These are phyloP conservation scores for Rachicladosporium sp. DNA, from an alignment of 2,329 filamentous ascomycete species.

Conservation along the genomic window DNA sequence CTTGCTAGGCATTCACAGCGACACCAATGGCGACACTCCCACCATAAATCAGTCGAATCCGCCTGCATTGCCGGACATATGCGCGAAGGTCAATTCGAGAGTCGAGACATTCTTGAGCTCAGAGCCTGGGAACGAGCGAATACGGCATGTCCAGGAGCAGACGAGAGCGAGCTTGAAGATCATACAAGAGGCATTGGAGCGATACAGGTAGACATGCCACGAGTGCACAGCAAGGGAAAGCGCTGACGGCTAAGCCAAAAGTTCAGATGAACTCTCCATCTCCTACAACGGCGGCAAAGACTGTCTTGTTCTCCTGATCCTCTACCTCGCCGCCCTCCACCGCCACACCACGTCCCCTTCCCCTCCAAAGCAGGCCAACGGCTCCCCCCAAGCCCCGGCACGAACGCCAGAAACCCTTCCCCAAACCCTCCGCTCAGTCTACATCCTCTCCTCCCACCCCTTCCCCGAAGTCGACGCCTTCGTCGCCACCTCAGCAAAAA, in stretches of 20 bases:
- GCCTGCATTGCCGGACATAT: slow-evolving; percentile 17
- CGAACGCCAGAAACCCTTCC: slow-evolving; percentile 13
- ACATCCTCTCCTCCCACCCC: slow-evolving; percentile 74
- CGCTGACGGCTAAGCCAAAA: slow-evolving; percentile 25
- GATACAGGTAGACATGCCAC: slow-evolving; percentile 52
- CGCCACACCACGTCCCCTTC: slow-evolving; percentile 18
- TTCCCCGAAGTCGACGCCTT: slow-evolving; percentile 82
- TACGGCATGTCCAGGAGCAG: slow-evolving; percentile 60
- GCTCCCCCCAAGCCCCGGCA: slow-evolving; percentile 15
- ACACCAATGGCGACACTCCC: slow-evolving; percentile 2
- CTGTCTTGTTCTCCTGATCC: slow-evolving; percentile 79
- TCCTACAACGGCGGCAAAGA: slow-evolving; percentile 98
- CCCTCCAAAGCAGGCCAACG: slow-evolving; percentile 4
- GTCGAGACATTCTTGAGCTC: slow-evolving; percentile 55
- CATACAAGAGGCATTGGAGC: slow-evolving; percentile 60
- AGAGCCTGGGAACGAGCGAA: slow-evolving; percentile 41
- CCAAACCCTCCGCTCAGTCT: slow-evolving; percentile 64
- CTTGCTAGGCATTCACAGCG: slow-evolving; percentile 3
- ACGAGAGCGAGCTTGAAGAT: slow-evolving; percentile 60
- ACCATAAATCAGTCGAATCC: slow-evolving; percentile 2
- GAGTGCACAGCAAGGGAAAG: slow-evolving; percentile 1
- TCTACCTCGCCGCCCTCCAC: slow-evolving; percentile 60
- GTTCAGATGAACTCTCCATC: slow-evolving; percentile 66
- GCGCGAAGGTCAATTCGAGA: slow-evolving; percentile 43
- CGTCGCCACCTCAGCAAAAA: slow-evolving; percentile 50